phyloP scores from a whole-genome alignment of 2,329 filamentous ascomycete species.

The Apiospora sp. region DNA sequence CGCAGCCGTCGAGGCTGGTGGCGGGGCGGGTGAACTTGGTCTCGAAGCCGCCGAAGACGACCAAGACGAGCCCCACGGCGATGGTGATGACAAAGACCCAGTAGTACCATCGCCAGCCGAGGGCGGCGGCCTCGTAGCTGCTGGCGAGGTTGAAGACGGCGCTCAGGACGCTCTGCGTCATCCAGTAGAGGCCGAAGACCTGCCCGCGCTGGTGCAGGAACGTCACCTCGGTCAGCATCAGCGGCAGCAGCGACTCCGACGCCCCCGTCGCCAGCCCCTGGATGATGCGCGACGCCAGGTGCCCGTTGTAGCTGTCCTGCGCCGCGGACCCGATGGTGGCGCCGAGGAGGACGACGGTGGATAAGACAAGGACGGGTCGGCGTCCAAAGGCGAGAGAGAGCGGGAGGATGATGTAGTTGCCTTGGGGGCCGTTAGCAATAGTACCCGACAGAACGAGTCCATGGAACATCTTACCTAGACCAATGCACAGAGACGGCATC shows the following conservation, averaged over 20 bases:
- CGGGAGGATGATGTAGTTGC: conserved; percentile 47
- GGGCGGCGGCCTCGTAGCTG: conserved; percentile 45
- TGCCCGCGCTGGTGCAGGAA: conserved; percentile 49
- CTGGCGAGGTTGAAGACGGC: conserved; percentile 43
- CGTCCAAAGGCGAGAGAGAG: conserved; percentile 48
- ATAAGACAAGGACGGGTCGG: conserved; percentile 45
- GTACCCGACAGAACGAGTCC: too few species aligned
- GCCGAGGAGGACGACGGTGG: conserved; percentile 42
- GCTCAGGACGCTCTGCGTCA: conserved; percentile 46
- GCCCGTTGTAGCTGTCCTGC: conserved; percentile 43
- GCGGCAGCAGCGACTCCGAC: conserved; percentile 49
- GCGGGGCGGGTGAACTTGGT: conserved; percentile 46
- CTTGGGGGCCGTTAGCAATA: neutral
- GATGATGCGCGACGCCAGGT: conserved; percentile 47
- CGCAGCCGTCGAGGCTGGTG: conserved; percentile 42
- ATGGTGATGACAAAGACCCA: conserved; percentile 48
- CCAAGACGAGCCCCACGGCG: conserved; percentile 45
- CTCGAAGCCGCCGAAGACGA: conserved; percentile 50
- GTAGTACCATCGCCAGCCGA: conserved; percentile 52
- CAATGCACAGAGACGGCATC: conserved; percentile 49
- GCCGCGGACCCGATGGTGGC: conserved; percentile 45
- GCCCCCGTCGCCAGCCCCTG: conserved; percentile 48
- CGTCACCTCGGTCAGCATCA: conserved; percentile 48
- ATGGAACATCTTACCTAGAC: conserved; percentile 45
- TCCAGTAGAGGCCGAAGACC: conserved; percentile 49